Conservation (phyloP, 805 yeast genomes). For the Sungouiella blattae region DNA sequence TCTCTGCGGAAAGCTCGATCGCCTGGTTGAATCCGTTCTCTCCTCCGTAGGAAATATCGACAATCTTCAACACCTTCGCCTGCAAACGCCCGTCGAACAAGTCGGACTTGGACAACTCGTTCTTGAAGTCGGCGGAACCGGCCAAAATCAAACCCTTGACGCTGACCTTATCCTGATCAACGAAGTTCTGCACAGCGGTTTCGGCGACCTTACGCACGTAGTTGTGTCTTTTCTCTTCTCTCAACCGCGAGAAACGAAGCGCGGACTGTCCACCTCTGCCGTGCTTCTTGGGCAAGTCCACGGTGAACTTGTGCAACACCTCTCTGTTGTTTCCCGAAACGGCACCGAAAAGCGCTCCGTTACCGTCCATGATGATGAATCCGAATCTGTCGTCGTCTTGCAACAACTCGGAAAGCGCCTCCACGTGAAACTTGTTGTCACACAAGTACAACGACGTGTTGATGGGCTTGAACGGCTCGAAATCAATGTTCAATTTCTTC, state of each 20-base stretch:
- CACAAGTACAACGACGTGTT: conserved; percentile 92
- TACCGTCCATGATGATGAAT: conserved; percentile 99
- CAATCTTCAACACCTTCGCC: conserved; percentile 84
- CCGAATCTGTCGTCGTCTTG: conserved; percentile 97
- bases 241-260: conserved; percentile 94
- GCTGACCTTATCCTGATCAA: conserved; percentile 89
- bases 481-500: conserved; percentile 93
- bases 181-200: conserved; percentile 95
- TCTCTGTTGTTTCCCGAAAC: conserved; percentile 97
- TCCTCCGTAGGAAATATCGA: conserved; percentile 98
- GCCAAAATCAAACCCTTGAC: conserved; percentile 94
- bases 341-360: conserved; percentile 93
- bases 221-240: conserved; percentile 99
- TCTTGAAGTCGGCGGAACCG: conserved; percentile 99
- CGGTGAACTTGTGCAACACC: conserved; percentile 89
- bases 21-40: conserved; percentile 99
- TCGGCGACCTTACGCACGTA: conserved; percentile 98
- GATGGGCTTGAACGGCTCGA: conserved; percentile 98
- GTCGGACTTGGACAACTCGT: conserved; percentile 88
- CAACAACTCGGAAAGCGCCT: conserved; percentile 87
- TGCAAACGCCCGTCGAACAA: conserved; percentile 87
- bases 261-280: conserved; percentile 99
- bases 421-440: conserved; percentile 98
- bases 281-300: conserved; percentile 98
- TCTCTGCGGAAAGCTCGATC: conserved; percentile 94